phyloP scores from a whole-genome alignment of 306 rosid species.

The Corylus avellana region DNA sequence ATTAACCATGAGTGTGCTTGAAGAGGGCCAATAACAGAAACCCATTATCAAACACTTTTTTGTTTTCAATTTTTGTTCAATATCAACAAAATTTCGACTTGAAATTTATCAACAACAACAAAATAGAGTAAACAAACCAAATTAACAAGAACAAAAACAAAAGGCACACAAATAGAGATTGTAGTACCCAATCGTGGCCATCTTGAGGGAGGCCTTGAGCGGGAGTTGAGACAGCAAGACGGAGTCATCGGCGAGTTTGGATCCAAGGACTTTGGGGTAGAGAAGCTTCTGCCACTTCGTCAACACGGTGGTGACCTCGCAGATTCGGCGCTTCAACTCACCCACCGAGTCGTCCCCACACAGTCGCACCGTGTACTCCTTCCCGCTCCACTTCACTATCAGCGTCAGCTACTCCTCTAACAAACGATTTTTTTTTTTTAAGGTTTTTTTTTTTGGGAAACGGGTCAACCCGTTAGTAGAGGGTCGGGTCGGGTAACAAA shows the following conservation, averaged over 20 bases:
- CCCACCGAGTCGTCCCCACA: constrained; percentile 84
- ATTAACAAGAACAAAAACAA: background rate
- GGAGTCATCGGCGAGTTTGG: constrained; percentile 83
- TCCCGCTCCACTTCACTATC: constrained; percentile 84
- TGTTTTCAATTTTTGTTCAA: no score
- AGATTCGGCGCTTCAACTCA: constrained; percentile 88
- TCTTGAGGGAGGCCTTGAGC: constrained; percentile 69
- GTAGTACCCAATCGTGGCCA: constrained; percentile 84
- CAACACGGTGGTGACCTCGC: constrained; percentile 77
- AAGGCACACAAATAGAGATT: background rate
- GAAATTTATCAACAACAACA: background rate
- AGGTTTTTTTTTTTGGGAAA: no score
- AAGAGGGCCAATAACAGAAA: background rate
- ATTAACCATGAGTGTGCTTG: background rate
- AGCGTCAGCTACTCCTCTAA: constrained; percentile 71
- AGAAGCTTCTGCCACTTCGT: constrained; percentile 92
- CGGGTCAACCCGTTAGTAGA: no score
- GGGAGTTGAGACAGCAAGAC: constrained; percentile 75
- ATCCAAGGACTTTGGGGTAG: constrained; percentile 67
- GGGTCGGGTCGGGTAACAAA: no score
- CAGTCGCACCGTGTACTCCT: constrained; percentile 80
- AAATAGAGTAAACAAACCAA: background rate
- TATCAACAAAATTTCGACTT: background rate
- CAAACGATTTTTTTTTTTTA: no score
- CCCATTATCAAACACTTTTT: background rate